phyloP scores from a whole-genome alignment of 148 eudicot species.

The Rhododendron williamsianum region DNA sequence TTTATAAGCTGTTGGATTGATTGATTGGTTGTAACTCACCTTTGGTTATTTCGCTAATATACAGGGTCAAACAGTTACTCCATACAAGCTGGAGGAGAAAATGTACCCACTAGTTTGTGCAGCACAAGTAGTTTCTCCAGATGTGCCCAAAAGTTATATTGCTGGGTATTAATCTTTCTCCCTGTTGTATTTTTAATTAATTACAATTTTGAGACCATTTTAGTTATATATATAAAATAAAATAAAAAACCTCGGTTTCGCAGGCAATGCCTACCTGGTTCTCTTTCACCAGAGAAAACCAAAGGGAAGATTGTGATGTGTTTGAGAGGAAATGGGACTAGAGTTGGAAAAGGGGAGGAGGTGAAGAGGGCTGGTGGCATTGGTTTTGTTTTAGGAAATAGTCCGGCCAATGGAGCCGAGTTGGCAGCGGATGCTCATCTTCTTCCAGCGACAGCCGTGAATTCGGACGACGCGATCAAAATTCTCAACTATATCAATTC shows the following conservation, averaged over 20 bases:
- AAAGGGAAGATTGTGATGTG: slow-evolving; percentile 77
- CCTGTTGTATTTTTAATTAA: neutral
- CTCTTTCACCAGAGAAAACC: slow-evolving; percentile 53
- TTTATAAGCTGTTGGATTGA: neutral
- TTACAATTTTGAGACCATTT: neutral
- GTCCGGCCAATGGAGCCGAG: slow-evolving; percentile 36
- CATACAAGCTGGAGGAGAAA: slow-evolving; percentile 45
- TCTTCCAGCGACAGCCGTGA: slow-evolving; percentile 79
- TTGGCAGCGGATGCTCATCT: slow-evolving; percentile 51
- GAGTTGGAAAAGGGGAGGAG: slow-evolving; percentile 67
- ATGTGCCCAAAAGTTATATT: slow-evolving; percentile 30
- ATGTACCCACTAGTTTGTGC: slow-evolving; percentile 69
- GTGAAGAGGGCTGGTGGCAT: slow-evolving; percentile 77
- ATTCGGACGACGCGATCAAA: slow-evolving; percentile 24
- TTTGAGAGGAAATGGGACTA: slow-evolving; percentile 59
- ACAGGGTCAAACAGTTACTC: slow-evolving; percentile 71
- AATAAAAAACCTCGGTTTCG: neutral
- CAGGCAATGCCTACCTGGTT: slow-evolving; percentile 78
- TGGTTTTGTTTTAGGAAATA: slow-evolving; percentile 60
- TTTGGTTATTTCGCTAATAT: neutral
- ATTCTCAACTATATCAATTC: slow-evolving; percentile 62
- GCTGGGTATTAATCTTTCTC: slow-evolving; percentile 39
- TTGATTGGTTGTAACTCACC: neutral
- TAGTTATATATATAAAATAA: neutral
- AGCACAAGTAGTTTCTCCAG: slow-evolving; percentile 41